Percentiles rank a stretch among this genome's conserved stretches.
phyloP scores from a whole-genome alignment of 768 basidiomycete genomes.

The Tricholoma sp. region DNA sequence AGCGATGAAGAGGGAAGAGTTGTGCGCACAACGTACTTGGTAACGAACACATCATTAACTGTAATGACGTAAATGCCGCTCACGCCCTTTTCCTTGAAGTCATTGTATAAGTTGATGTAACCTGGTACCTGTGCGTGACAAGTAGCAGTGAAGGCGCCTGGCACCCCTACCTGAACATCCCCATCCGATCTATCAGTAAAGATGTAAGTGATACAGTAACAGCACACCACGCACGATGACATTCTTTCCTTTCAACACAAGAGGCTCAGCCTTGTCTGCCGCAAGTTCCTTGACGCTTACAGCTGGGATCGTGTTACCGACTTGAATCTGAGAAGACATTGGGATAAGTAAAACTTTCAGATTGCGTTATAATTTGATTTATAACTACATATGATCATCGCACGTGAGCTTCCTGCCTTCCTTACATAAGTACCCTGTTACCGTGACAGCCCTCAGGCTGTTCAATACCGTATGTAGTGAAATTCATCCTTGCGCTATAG shows the following conservation, averaged over 20 bases:
- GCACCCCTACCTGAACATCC: constrained; percentile 55
- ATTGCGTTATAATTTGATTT: too few relatives aligned
- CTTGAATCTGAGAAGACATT: constrained; percentile 31
- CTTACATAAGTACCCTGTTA: too few relatives aligned
- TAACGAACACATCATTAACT: constrained; percentile 79
- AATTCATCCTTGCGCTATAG: too few relatives aligned
- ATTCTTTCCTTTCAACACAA: constrained; percentile 55
- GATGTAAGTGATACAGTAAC: background rate
- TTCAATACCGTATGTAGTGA: too few relatives aligned
- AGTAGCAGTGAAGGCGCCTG: constrained; percentile 72
- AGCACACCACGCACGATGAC: constrained; percentile 44
- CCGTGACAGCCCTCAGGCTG: too few relatives aligned
- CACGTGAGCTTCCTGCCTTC: too few relatives aligned
- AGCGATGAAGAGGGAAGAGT: background rate
- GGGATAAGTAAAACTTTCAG: background rate
- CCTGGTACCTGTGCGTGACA: constrained; percentile 61
- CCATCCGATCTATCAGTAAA: background rate
- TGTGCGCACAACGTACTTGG: constrained; percentile 33
- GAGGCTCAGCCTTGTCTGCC: constrained; percentile 33
- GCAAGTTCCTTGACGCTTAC: constrained; percentile 55
- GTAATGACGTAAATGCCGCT: constrained; percentile 66
- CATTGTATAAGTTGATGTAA: constrained; percentile 61
- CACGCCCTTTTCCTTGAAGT: constrained; percentile 76
- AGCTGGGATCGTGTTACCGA: constrained; percentile 46
- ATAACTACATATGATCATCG: too few relatives aligned